A percentile compares a stretch with the other conserved stretches of the same genome.
These are phyloP conservation scores for Solanum hybrid DNA, from an alignment of 305 asterid species.

Conservation along the genomic window DNA sequence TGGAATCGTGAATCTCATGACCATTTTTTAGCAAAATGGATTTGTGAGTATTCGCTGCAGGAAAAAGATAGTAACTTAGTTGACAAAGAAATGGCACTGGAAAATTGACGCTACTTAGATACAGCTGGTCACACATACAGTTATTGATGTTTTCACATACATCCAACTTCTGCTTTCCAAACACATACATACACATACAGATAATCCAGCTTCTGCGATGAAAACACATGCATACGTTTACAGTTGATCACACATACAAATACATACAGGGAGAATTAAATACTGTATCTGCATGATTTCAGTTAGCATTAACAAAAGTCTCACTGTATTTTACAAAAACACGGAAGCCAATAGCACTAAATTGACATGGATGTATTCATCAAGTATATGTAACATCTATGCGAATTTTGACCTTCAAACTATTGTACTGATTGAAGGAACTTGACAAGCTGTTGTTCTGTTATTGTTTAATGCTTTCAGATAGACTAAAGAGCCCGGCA, in stretches of 20 bases:
- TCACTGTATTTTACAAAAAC: background rate
- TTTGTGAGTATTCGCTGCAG: too few relatives aligned
- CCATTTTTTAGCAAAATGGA: too few relatives aligned
- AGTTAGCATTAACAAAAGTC: background rate
- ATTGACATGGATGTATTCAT: background rate
- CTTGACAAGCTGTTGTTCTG: background rate
- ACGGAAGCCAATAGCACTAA: background rate
- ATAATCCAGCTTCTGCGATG: background rate
- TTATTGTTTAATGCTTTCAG: background rate
- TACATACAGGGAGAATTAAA: background rate
- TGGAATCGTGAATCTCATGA: conserved; percentile 46
- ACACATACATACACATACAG: background rate
- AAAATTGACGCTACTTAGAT: background rate
- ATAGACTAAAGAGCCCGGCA: background rate
- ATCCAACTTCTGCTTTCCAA: background rate
- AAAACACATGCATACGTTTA: background rate
- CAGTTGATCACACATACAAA: background rate
- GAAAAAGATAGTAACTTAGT: too few relatives aligned
- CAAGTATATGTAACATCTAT: background rate
- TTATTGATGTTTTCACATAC: background rate
- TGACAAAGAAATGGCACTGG: background rate
- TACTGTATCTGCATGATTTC: background rate
- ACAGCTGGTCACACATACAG: background rate
- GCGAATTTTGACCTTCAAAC: background rate
- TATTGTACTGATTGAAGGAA: background rate